phyloP scores from a whole-genome alignment of 129 eudicot species.

The Saposhnikovia divaricata region DNA sequence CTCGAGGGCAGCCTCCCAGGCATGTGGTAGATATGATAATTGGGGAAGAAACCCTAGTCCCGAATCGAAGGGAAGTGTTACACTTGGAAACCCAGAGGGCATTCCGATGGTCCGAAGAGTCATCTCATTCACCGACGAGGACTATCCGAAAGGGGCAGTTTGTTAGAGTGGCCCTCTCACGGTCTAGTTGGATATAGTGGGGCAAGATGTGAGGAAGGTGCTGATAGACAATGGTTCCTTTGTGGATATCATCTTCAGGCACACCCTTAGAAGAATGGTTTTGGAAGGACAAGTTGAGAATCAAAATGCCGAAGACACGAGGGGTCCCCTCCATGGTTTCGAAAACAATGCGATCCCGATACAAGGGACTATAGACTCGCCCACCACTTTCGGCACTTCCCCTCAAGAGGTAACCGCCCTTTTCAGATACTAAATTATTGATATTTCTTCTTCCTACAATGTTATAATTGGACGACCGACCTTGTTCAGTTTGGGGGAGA shows the following conservation, averaged over 20 bases:
- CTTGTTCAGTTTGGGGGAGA: no score
- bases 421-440: no score
- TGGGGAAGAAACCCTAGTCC: accelerated
- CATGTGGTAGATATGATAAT: neutral
- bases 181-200: neutral
- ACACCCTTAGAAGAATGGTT: neutral
- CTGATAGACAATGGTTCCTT: neutral
- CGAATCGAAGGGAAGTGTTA: neutral
- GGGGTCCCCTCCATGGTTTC: neutral
- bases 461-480: no score
- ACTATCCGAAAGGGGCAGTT: no score
- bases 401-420: no score
- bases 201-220: neutral
- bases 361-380: no score
- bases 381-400: no score
- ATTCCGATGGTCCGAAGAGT: no score
- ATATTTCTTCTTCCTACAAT: no score
- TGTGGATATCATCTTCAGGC: neutral
- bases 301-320: no score
- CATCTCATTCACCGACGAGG: neutral
- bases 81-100: no score
- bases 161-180: neutral
- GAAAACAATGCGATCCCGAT: neutral
- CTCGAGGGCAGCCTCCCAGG: no score
- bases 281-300: neutral